Percentiles rank a stretch among this genome's conserved stretches.
Conservation (phyloP, 1,139 yeast species). For the Neolecta irregularis region DNA sequence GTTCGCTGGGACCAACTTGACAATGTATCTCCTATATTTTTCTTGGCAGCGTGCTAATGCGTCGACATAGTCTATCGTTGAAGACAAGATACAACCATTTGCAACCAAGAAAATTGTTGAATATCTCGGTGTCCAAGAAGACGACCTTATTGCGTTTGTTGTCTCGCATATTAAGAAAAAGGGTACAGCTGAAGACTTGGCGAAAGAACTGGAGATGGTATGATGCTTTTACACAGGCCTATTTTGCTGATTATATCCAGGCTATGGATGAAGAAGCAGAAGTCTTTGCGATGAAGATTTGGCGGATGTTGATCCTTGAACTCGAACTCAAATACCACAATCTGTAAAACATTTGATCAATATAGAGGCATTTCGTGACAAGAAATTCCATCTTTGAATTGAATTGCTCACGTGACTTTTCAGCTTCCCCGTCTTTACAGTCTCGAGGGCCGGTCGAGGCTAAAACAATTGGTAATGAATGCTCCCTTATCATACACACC, state of each 20-base stretch:
- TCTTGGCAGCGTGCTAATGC: not conserved
- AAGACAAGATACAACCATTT: conserved; percentile 19
- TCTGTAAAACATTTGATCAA: too few species aligned
- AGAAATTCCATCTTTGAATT: too few species aligned
- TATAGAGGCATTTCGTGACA: too few species aligned
- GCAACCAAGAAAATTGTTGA: conserved; percentile 22
- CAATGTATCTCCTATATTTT: conserved; percentile 10
- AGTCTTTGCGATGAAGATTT: conserved; percentile 19
- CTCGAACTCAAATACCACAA: conserved; percentile 15
- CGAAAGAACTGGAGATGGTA: conserved; percentile 22
- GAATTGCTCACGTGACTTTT: too few species aligned
- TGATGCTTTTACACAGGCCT: too few species aligned
- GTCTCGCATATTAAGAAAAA: conserved; percentile 19
- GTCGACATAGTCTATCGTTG: conserved; percentile 13
- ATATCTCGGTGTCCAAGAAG: conserved; percentile 25
- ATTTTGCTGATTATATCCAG: too few species aligned
- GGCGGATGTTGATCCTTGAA: conserved; percentile 21
- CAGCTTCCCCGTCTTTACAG: too few species aligned
- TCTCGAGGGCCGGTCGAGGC: too few species aligned
- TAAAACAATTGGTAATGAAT: too few species aligned
- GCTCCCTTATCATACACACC: too few species aligned
- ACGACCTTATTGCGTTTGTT: conserved; percentile 23
- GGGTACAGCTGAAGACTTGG: conserved; percentile 20
- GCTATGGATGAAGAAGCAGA: conserved; percentile 26
- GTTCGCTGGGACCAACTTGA: conserved; percentile 22